phyloP scores from a whole-genome alignment of 768 basidiomycete species.

The Amanita fuliginea region DNA sequence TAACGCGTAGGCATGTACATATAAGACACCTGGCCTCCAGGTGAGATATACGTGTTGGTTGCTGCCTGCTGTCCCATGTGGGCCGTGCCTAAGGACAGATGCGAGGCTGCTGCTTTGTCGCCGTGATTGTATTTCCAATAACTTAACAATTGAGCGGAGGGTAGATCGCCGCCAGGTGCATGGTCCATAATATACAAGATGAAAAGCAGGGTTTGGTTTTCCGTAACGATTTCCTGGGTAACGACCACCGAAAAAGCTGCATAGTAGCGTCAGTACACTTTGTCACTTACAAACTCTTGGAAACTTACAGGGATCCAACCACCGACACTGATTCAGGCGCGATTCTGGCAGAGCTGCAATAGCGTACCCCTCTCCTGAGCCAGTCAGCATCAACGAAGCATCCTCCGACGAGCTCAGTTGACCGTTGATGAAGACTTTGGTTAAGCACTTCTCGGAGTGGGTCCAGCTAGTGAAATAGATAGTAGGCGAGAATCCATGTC shows the following conservation, averaged over 20 bases:
- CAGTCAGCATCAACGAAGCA: conserved; percentile 37
- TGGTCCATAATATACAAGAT: conserved; percentile 63
- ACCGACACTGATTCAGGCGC: conserved; percentile 50
- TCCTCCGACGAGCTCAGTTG: conserved; percentile 41
- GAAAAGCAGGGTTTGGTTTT: conserved; percentile 50
- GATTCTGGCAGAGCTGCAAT: conserved; percentile 60
- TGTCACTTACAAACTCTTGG: background rate
- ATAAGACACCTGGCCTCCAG: conserved; percentile 25
- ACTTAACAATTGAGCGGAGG: conserved; percentile 49
- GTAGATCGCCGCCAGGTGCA: conserved; percentile 34
- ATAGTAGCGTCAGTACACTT: background rate
- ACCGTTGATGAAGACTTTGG: conserved; percentile 43
- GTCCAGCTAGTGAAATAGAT: conserved; percentile 46
- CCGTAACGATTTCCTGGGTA: conserved; percentile 61
- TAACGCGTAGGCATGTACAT: conserved; percentile 26
- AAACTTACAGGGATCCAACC: conserved; percentile 56
- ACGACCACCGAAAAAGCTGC: conserved; percentile 42
- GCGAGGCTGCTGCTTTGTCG: conserved; percentile 15
- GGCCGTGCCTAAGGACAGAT: background rate
- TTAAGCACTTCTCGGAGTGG: conserved; percentile 49
- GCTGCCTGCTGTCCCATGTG: background rate
- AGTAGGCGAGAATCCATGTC: conserved; percentile 54
- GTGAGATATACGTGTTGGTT: conserved; percentile 10
- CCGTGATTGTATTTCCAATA: conserved; percentile 28
- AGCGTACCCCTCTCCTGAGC: conserved; percentile 36